These are phyloP conservation scores for Aspergillus ibericus DNA, from an alignment of 2,329 filamentous ascomycete genomes.

Conservation along the genomic window DNA sequence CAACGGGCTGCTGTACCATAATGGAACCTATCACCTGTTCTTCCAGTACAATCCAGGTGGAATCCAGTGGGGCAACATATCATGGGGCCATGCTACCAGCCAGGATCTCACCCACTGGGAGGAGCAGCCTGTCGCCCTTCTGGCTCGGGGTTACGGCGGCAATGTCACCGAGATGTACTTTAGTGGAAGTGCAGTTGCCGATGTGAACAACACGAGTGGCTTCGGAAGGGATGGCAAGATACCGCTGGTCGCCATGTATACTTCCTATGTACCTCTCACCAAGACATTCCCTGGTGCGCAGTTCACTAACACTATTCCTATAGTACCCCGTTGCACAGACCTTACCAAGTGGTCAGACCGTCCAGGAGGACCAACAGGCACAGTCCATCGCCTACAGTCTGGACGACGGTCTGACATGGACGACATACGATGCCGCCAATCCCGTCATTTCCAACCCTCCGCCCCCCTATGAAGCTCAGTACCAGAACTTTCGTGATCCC, in stretches of 20 bases:
- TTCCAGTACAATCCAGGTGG: constrained; percentile 52
- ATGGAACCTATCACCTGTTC: constrained; percentile 50
- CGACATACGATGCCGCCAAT: constrained; percentile 54
- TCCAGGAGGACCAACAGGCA: constrained; percentile 15
- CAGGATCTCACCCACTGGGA: constrained; percentile 39
- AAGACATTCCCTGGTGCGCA: not conserved
- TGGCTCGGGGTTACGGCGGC: constrained; percentile 43
- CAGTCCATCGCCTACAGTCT: constrained; percentile 15
- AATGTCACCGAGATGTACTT: constrained; percentile 50
- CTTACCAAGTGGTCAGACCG: constrained; percentile 23
- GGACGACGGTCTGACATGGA: constrained; percentile 13
- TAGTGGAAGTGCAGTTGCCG: constrained; percentile 59
- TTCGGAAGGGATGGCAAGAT: constrained; percentile 63
- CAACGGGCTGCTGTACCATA: constrained; percentile 11
- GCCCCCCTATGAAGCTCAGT: constrained; percentile 48
- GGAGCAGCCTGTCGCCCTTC: constrained; percentile 34
- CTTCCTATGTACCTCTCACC: constrained; percentile 33
- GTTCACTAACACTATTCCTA: not conserved
- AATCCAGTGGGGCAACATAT: constrained; percentile 43
- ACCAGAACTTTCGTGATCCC: constrained; percentile 57
- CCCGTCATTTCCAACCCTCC: constrained; percentile 56
- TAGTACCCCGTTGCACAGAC: constrained; percentile 24
- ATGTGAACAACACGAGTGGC: constrained; percentile 64
- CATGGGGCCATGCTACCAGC: constrained; percentile 55
- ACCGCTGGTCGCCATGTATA: constrained; percentile 64